Base-by-base conservation (phyloP, 805 yeast genomes). In the Myxozyma kluyveri region DNA sequence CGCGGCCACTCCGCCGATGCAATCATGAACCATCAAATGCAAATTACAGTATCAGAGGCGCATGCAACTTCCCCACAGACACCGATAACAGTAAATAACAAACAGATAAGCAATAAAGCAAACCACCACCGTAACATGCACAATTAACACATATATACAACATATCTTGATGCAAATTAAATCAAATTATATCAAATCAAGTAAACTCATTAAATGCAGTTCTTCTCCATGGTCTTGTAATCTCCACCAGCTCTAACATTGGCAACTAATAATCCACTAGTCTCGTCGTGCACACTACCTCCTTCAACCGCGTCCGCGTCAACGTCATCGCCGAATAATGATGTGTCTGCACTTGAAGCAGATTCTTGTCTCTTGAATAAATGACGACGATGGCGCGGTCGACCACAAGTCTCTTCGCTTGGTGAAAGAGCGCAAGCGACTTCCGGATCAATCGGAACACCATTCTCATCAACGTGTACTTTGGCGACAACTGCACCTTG, bases 381-480 rank as follows among this genome's bases (percentile, higher is more conserved):
- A n/a, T n/a, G n/a, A 9, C 33, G 33, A 9, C 9, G 33, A 14
- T 14, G 23, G 14, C 42, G 18, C 3, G 31, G 40, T 2, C 50
- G 45, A 3, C 50, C 44, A 19, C 50, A 46, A 2, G 50, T 46
- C 31, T 21, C 35, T 19, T 46, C 50, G 14, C 50, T 38, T 7
- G 50, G 50, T n/a, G 42, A 21, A 19, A 48, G 31, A 3, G 27
- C 42, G 29, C 52, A 48, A 22, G 52, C 52, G 6, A 48, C 41
- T 17, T 42, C 52, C 7, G 26, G 14, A 17, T 48, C 52, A n/a
- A 17, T 27, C 33, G 9, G 12, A 29, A 29, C 14, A 9, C 33
- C 33, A 14, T 29, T 14, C 33, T 9, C 33, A 29, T 29, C 33
- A n/a, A n/a, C n/a, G 21, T 38, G 23, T 9, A 38, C 12, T 12